Evolutionary conservation across 2,329 filamentous ascomycete species (phyloP), one percentile per base, ranked within the genome.

Genomic region (Beauveria australis): DNA sequence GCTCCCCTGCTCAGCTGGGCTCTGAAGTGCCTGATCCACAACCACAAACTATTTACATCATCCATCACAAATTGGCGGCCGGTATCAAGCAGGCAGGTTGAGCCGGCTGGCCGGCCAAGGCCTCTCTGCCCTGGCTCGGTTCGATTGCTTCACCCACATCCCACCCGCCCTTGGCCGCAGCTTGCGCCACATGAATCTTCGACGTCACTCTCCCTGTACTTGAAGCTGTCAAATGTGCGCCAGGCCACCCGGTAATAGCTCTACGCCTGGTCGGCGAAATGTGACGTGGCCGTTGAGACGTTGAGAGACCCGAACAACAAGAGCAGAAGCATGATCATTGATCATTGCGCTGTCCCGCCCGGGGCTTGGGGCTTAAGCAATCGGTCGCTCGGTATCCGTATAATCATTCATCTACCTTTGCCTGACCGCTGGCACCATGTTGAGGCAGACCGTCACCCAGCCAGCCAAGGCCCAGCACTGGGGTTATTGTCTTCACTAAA

Each of bases 1-100:
- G 10, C 33, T 43, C 46, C 55, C 56, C 56, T 59, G 56, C 26
- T 48, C 56, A 59, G 56, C 56, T 59, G 56, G 56, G 56, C 56
- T 52, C 46, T 9, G 33, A 40, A 49, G 33, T 26, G 30, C 22
- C 47, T n/a, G 56, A 33, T 59, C 56, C 56, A 59, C 56, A 59
- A 9, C 43, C 5, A 58, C 22, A 22, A 22, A 22, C 22, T 22
- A 22, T 1, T 12, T 7, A 33, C 44, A 57, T 57, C 44, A 55
- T 46, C 24, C 37, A 7, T 30, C 52, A 43, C 37, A 44, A 33
- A 14, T 33, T 33, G 12, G 30, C 12, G 12, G 14, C 28, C 9
- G 28, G 9, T 10, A 9, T 9, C 22, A 37, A 30, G 37, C 41
- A 26, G 18, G 9, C 26, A 48, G 33, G 30, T 40, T 53, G 51